Percentiles rank a stretch among this genome's conserved stretches.
phyloP scores from a whole-genome alignment of 257 asterid species.

The Ilex aquifolium region DNA sequence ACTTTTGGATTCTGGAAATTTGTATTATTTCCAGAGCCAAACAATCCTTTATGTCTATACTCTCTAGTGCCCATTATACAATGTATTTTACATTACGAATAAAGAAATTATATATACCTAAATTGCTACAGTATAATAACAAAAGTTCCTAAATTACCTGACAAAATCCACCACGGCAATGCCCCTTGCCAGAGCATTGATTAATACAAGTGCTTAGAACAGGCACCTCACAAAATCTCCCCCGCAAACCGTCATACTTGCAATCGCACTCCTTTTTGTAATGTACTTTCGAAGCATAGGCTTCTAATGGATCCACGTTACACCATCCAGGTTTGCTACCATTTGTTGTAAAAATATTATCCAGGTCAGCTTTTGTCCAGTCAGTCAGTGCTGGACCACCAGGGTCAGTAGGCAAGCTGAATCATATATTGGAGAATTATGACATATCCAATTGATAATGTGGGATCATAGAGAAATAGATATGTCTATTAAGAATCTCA shows the following conservation, averaged over 20 bases:
- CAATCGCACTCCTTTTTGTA: conserved; percentile 89
- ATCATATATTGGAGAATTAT: conserved; percentile 14
- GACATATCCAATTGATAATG: not conserved
- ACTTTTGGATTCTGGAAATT: too few relatives aligned
- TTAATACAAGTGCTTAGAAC: conserved; percentile 74
- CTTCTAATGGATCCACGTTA: conserved; percentile 84
- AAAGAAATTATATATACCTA: too few relatives aligned
- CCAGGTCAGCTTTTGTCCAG: conserved; percentile 59
- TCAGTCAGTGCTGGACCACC: conserved; percentile 49
- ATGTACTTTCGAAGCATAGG: conserved; percentile 46
- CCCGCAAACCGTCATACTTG: conserved; percentile 91
- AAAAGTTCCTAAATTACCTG: conserved; percentile 42
- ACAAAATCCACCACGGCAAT: conserved; percentile 94
- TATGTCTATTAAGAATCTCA: conserved; percentile 6
- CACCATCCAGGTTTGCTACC: conserved; percentile 79
- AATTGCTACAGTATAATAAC: too few relatives aligned
- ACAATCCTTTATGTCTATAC: too few relatives aligned
- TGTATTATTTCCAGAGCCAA: too few relatives aligned
- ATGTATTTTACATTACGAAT: too few relatives aligned
- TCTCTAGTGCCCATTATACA: too few relatives aligned
- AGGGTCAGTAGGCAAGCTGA: conserved; percentile 65
- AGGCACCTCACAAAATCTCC: conserved; percentile 82
- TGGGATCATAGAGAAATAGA: conserved; percentile 6
- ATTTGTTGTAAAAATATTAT: conserved; percentile 62
- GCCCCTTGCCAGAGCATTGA: conserved; percentile 81